Conservation (phyloP, 2,329 filamentous ascomycete species). For the Phyllosticta ampelicida region DNA sequence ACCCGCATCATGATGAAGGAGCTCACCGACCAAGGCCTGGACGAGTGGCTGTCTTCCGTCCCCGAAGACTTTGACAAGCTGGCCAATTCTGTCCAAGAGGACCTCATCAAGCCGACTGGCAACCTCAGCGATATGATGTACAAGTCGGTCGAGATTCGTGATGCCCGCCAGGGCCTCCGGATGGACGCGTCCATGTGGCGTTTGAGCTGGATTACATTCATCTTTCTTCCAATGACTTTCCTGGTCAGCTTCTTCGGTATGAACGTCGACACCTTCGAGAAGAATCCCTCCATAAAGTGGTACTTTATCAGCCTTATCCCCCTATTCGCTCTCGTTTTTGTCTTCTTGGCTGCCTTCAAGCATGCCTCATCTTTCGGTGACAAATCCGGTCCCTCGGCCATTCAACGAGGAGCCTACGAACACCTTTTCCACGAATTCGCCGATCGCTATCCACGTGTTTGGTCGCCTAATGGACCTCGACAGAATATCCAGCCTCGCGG, state of each 20-base stretch:
- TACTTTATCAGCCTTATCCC: conserved; percentile 39
- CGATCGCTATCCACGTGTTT: conserved; percentile 35
- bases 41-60: conserved; percentile 32
- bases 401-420: conserved; percentile 42
- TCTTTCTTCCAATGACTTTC: conserved; percentile 53
- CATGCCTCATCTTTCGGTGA: conserved; percentile 16
- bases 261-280: conserved; percentile 39
- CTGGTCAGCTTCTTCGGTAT: conserved; percentile 40
- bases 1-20: conserved; percentile 34
- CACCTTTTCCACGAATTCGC: conserved; percentile 39
- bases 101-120: conserved; percentile 40
- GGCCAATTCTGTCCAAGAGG: conserved; percentile 38
- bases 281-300: conserved; percentile 37
- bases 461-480: conserved; percentile 38
- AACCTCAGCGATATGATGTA: conserved; percentile 42
- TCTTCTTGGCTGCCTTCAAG: conserved; percentile 39
- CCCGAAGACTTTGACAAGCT: conserved; percentile 36
- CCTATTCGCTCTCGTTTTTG: conserved; percentile 36
- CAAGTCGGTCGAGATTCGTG: conserved; percentile 42
- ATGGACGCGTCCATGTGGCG: conserved; percentile 42
- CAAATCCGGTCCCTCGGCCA: conserved; percentile 23
- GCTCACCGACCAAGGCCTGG: conserved; percentile 25
- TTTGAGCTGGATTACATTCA: conserved; percentile 61
- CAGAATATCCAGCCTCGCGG: conserved; percentile 29
- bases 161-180: conserved; percentile 39